Evolutionary conservation across 1,139 yeast genomes (phyloP), one percentile per base, ranked within the genome.

Genomic region (Yamadazyma jaroonii): DNA sequence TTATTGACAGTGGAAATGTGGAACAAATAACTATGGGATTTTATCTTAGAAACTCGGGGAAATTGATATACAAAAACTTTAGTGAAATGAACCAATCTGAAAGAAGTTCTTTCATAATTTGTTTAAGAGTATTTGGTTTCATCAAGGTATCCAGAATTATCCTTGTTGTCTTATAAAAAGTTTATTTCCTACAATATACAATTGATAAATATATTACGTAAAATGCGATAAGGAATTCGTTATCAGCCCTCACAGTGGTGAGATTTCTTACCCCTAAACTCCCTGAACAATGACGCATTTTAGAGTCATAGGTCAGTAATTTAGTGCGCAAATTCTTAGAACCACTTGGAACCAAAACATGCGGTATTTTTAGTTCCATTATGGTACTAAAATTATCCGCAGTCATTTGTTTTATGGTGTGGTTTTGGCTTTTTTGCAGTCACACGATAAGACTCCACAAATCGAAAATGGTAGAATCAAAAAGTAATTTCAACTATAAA

Each of bases 71-170:
- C 13, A 42, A 52, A 39, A 25, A 45, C 32, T 47, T 68, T 40
- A 48, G 47, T 4, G 41, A 50, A 2, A 40, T 66, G 47, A 42
- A 39, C 21, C 37, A 36, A 4, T 34, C 35, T 46, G 54, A 56
- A 15, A 61, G 64, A 41, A 50, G 54, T 9, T 48, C 57, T 1
- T 54, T 69, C 3, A 44, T 73, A 10, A 70, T 74, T 40, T 57
- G 64, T 23, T 54, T 74, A 2, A 55, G 81, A 32, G 39, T 72
- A 20, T 56, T 71, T 25, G 80, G 80, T 0, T 37, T 61, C n/a
- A 59, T 59, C 11, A 52, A 51, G 29, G 41, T 64, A 3, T 11
- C 13, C 15, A 13, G 29, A n/a, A 9, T 27, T 12, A 13, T 27
- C 13, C 20, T 17, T 4, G 20, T 17, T 17, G 20, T 17, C 20